These are phyloP conservation scores for Anaeramoeba flamelloides DNA, from an alignment of 78 protist genomes.

Conservation along the genomic window DNA sequence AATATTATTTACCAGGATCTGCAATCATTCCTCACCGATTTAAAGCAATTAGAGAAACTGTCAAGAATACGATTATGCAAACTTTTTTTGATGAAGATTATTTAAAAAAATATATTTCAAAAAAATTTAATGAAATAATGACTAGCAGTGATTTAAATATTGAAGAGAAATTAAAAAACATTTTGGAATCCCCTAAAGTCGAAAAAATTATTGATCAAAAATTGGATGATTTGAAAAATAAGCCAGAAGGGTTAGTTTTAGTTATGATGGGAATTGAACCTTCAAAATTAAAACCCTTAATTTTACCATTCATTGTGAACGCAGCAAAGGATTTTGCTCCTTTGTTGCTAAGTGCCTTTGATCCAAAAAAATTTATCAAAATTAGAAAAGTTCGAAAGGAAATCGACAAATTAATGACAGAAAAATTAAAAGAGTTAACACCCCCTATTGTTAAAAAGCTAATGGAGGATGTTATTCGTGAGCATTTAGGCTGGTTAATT, in stretches of 20 bases:
- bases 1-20: slow-evolving; percentile 32
- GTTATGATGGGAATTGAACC: slow-evolving; percentile 22
- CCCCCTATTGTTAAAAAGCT: slow-evolving; percentile 23
- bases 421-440: slow-evolving; percentile 30
- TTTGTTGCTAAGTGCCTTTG: neutral
- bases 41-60: slow-evolving; percentile 18
- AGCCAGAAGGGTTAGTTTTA: slow-evolving; percentile 20
- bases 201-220: slow-evolving; percentile 5
- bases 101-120: slow-evolving; percentile 12
- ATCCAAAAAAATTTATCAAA: neutral
- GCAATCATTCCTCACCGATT: slow-evolving; percentile 35
- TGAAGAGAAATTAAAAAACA: slow-evolving; percentile 12
- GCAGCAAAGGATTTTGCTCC: slow-evolving; percentile 23
- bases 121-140: neutral
- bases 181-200: slow-evolving; percentile 2
- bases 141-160: neutral
- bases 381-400: neutral
- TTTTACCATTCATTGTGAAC: slow-evolving; percentile 30
- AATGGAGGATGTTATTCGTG: slow-evolving; percentile 27
- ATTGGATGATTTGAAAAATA: neutral
- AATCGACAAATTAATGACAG: slow-evolving; percentile 18
- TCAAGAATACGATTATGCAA: slow-evolving; percentile 16
- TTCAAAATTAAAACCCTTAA: slow-evolving; percentile 3
- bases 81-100: slow-evolving; percentile 7
- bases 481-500: slow-evolving; percentile 34